phyloP scores from a whole-genome alignment of 2,329 filamentous ascomycete species.

The Cytospora paraplurivora region DNA sequence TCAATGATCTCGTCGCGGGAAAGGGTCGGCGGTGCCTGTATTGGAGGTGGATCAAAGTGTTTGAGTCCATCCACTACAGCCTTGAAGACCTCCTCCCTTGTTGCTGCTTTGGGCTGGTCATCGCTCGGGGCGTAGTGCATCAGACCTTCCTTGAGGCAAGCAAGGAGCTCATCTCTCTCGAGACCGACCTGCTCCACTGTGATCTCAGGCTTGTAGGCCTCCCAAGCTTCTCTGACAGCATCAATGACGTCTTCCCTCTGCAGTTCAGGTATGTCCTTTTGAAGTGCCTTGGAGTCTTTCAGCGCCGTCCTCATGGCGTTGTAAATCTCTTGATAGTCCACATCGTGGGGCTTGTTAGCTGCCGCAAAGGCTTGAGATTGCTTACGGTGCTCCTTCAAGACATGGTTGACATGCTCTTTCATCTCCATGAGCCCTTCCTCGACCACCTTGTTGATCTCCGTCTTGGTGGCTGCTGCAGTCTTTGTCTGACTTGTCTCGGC shows the following conservation, averaged over 20 bases:
- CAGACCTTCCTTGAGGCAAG: slow-evolving; percentile 83
- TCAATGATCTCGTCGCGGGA: slow-evolving; percentile 82
- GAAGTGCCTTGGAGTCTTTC: slow-evolving; percentile 58
- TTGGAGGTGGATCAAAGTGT: slow-evolving; percentile 73
- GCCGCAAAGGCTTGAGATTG: slow-evolving; percentile 63
- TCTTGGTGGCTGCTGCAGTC: slow-evolving; percentile 57
- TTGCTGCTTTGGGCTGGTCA: slow-evolving; percentile 62
- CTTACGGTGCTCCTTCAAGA: slow-evolving; percentile 74
- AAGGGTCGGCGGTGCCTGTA: slow-evolving; percentile 68
- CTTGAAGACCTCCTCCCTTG: slow-evolving; percentile 80
- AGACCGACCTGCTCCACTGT: slow-evolving; percentile 87
- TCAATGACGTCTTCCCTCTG: slow-evolving; percentile 82
- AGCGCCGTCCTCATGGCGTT: slow-evolving; percentile 78
- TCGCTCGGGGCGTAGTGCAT: slow-evolving; percentile 67
- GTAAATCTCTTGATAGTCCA: slow-evolving; percentile 85
- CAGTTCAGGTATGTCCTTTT: slow-evolving; percentile 52
- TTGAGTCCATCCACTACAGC: slow-evolving; percentile 86
- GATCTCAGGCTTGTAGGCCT: slow-evolving; percentile 91
- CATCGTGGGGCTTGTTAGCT: slow-evolving; percentile 58
- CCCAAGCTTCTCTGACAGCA: slow-evolving; percentile 88
- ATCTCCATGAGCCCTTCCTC: slow-evolving; percentile 80
- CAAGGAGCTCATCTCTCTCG: slow-evolving; percentile 85
- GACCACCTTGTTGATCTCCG: slow-evolving; percentile 76
- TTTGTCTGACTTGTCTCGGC: slow-evolving; percentile 49
- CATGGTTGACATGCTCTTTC: slow-evolving; percentile 78